Evolutionary conservation across 148 eudicot genomes (phyloP).

Genomic region (Cornus controversa): DNA sequence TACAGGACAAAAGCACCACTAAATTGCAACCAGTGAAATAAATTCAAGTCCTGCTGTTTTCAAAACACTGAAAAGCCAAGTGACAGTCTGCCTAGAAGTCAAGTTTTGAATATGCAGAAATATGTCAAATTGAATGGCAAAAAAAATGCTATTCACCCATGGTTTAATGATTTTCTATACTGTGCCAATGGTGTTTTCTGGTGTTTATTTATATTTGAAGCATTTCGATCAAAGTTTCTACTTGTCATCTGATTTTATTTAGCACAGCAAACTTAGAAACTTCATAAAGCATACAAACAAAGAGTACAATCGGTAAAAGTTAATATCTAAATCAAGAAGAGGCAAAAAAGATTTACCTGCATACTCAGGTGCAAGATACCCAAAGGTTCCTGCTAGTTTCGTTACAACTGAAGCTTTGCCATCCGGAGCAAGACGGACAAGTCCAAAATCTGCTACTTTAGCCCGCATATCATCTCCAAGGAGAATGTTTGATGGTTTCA

Average conservation of each 20-base stretch:
- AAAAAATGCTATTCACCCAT: not conserved
- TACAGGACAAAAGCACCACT: not conserved
- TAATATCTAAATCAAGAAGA: not conserved
- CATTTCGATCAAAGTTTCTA: not conserved
- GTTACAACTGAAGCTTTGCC: conserved; percentile 41
- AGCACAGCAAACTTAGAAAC: not conserved
- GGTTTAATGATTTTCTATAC: not conserved
- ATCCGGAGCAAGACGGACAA: conserved; percentile 49
- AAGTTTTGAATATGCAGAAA: not conserved
- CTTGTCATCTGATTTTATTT: not conserved
- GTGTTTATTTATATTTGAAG: not conserved
- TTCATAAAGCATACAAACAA: not conserved
- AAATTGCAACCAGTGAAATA: not conserved
- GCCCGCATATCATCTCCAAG: conserved; percentile 46
- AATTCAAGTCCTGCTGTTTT: not conserved
- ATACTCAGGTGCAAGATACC: conserved; percentile 49
- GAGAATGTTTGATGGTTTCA: conserved; percentile 47
- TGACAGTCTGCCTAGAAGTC: not conserved
- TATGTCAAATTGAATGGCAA: not conserved
- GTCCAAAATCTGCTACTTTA: conserved; percentile 48
- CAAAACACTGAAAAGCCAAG: not conserved
- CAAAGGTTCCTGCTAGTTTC: conserved; percentile 44
- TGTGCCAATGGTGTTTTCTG: not conserved
- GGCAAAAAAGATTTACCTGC: conserved; percentile 31
- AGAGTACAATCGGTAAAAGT: not conserved